Percentiles rank a stretch among this genome's conserved stretches.
These are phyloP conservation scores for Pouteria glomerata DNA, from an alignment of 148 eudicot species.

Conservation along the genomic window DNA sequence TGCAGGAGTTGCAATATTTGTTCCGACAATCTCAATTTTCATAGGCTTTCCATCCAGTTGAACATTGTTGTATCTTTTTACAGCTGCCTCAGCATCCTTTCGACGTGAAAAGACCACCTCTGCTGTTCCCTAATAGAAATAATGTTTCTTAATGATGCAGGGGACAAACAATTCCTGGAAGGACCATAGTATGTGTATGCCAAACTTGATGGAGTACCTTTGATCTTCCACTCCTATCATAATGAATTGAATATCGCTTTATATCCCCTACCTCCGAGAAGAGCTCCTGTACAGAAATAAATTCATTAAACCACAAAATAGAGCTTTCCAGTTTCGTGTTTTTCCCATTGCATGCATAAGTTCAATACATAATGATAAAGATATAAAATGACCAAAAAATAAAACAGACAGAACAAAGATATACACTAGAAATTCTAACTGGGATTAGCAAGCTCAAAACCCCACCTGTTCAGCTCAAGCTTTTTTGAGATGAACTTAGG, in stretches of 20 bases:
- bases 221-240: conserved; percentile 44
- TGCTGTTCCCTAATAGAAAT: conserved; percentile 39
- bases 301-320: background rate
- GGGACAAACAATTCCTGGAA: conserved; percentile 9
- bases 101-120: conserved; percentile 41
- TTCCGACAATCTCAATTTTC: conserved; percentile 41
- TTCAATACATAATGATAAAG: background rate
- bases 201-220: conserved; percentile 29
- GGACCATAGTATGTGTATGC: conserved; percentile 2
- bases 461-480: background rate
- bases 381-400: background rate
- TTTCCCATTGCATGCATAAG: background rate
- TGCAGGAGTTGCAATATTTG: conserved; percentile 16
- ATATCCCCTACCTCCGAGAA: conserved; percentile 41
- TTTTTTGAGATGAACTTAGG: background rate
- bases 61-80: conserved; percentile 41
- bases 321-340: background rate
- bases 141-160: conserved; percentile 15
- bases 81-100: conserved; percentile 39
- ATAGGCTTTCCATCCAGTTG: conserved; percentile 51
- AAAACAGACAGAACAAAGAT: background rate
- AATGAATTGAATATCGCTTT: conserved; percentile 29
- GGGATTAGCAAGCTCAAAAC: background rate
- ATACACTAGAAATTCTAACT: background rate
- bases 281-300: conserved; percentile 27